Evolutionary conservation across 2,329 filamentous ascomycete species (phyloP).

Genomic region (Ophiostoma quercus): DNA sequence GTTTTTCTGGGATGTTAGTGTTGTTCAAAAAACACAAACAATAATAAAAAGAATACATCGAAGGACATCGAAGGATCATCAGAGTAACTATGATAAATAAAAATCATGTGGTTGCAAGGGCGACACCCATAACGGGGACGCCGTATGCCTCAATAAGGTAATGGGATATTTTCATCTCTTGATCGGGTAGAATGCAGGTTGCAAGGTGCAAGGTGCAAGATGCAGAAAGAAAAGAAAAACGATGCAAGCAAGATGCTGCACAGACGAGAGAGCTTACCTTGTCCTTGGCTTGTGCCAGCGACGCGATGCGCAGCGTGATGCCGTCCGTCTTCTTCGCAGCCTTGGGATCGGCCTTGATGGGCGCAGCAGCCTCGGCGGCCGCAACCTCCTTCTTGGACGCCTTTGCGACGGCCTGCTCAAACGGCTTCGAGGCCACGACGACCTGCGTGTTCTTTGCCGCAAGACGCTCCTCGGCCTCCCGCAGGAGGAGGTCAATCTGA

Average conservation of each 20-base stretch:
- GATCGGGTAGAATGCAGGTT: conserved; percentile 34
- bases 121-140: conserved; percentile 74
- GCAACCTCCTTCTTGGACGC: conserved; percentile 23
- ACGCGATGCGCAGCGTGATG: conserved; percentile 33
- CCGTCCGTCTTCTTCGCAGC: conserved; percentile 28
- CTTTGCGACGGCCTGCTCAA: conserved; percentile 19
- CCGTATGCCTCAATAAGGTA: conserved; percentile 64
- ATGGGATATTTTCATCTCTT: conserved; percentile 70
- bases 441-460: conserved; percentile 27
- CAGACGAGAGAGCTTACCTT: conserved; percentile 32
- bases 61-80: conserved; percentile 35
- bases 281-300: conserved; percentile 30
- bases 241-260: too few relatives aligned
- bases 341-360: conserved; percentile 20
- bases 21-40: conserved; percentile 12
- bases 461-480: conserved; percentile 38
- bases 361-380: conserved; percentile 15
- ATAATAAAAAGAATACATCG: conserved; percentile 28
- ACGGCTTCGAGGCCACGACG: conserved; percentile 12
- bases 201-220: not conserved
- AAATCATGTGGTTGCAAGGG: conserved; percentile 57
- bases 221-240: not conserved
- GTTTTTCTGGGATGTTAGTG: not conserved
- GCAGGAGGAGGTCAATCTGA: conserved; percentile 38
- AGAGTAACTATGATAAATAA: conserved; percentile 68